Evolutionary conservation across 306 rosid genomes (phyloP).

Genomic region (Purshia tridentata): DNA sequence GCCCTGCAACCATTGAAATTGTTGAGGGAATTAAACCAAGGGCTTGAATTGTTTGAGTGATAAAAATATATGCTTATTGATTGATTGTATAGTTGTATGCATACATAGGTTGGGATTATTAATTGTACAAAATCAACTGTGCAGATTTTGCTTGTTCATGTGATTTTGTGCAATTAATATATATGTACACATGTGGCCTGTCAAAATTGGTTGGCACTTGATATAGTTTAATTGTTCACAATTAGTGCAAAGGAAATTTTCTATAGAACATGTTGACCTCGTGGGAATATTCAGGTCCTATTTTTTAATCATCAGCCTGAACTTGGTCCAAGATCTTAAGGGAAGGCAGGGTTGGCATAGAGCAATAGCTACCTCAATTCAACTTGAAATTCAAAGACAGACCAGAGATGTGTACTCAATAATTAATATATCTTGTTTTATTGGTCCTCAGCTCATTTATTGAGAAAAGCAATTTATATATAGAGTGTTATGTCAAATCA

Average conservation of each 20-base stretch:
- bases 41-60: too few species aligned
- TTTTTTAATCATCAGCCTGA: too few species aligned
- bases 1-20: conserved; percentile 38
- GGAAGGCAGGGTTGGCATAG: background rate
- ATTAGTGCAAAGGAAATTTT: too few species aligned
- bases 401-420: background rate
- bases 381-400: too few species aligned
- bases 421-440: too few species aligned
- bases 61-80: background rate
- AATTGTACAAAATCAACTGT: background rate
- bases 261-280: background rate
- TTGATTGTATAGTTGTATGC: background rate
- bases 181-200: background rate
- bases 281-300: background rate
- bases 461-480: too few species aligned
- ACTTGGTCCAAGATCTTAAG: background rate
- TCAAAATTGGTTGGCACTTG: background rate
- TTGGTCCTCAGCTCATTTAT: too few species aligned
- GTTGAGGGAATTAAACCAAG: too few species aligned
- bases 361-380: too few species aligned
- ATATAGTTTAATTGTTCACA: too few species aligned
- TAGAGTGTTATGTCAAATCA: too few species aligned
- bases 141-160: background rate
- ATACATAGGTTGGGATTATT: background rate
- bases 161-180: too few species aligned